Conservation (phyloP, 1,284 basidiomycete genomes). For the Cerrena zonata region DNA sequence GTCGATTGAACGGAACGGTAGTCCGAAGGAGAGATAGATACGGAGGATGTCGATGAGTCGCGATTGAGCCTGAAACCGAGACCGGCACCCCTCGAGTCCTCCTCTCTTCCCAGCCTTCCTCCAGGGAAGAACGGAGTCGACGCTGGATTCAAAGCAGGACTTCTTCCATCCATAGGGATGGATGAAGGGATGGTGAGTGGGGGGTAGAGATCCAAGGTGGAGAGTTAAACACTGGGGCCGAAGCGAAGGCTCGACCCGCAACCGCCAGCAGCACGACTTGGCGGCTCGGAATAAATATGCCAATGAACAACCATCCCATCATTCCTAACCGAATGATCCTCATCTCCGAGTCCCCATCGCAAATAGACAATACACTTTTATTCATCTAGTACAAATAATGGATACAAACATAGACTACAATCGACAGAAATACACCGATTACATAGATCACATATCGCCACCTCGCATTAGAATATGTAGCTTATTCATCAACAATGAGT, state of each 20-base stretch:
- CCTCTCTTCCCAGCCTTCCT: conserved; percentile 48
- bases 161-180: conserved; percentile 41
- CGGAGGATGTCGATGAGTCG: conserved; percentile 45
- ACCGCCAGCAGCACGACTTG: conserved; percentile 2
- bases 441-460: too few relatives aligned
- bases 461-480: too few relatives aligned
- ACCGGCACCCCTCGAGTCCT: conserved; percentile 32
- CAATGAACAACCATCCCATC: neutral
- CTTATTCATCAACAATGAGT: too few relatives aligned
- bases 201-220: neutral
- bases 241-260: neutral
- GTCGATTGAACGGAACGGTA: conserved; percentile 64
- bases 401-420: too few relatives aligned
- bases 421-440: neutral
- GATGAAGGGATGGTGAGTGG: neutral
- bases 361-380: too few relatives aligned
- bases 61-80: conserved; percentile 43
- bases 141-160: conserved; percentile 68
- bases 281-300: conserved; percentile 2
- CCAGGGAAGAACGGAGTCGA: conserved; percentile 80
- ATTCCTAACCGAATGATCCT: neutral
- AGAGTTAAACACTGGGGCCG: neutral
- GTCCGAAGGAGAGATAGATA: conserved; percentile 58
- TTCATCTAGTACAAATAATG: too few relatives aligned
- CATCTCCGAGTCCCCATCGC: too few relatives aligned